Percentiles rank a stretch among this genome's conserved stretches.
These are phyloP conservation scores for Blastocystis sp. DNA, from an alignment of 352 stramenopile genomes.

Conservation along the genomic window DNA sequence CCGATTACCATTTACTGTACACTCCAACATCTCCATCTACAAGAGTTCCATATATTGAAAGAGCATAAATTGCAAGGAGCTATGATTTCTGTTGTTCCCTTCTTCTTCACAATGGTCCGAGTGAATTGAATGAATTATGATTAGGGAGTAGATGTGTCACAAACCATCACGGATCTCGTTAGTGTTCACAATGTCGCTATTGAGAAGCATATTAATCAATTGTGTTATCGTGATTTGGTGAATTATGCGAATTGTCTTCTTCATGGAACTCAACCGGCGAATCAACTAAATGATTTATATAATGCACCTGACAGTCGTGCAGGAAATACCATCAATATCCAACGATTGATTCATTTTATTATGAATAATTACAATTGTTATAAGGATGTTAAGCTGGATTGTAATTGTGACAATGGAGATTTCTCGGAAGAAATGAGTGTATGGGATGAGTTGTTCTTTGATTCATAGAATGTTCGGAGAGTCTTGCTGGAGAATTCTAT, in stretches of 20 bases:
- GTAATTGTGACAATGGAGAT: background rate
- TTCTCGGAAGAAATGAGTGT: constrained; percentile 55
- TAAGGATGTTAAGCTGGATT: background rate
- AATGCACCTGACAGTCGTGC: constrained; percentile 32
- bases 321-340: constrained; percentile 44
- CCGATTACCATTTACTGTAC: background rate
- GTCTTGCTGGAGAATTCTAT: constrained; percentile 20
- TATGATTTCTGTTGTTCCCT: constrained; percentile 18
- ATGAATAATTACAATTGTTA: constrained; percentile 41
- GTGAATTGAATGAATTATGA: background rate
- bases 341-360: constrained; percentile 39
- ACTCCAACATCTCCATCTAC: constrained; percentile 26
- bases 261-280: background rate
- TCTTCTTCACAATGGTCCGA: constrained; percentile 30
- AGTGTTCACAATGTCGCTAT: constrained; percentile 39
- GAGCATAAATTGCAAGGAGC: background rate
- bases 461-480: constrained; percentile 16
- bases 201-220: constrained; percentile 55
- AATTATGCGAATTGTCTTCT: constrained; percentile 16
- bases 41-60: constrained; percentile 32
- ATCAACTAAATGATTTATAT: background rate
- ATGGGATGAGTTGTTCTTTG: background rate
- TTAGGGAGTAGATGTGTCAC: constrained; percentile 44
- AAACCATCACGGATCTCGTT: constrained; percentile 38
- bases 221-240: constrained; percentile 53